phyloP scores from a whole-genome alignment of 768 basidiomycete genomes.

The Suillus subalutaceus region DNA sequence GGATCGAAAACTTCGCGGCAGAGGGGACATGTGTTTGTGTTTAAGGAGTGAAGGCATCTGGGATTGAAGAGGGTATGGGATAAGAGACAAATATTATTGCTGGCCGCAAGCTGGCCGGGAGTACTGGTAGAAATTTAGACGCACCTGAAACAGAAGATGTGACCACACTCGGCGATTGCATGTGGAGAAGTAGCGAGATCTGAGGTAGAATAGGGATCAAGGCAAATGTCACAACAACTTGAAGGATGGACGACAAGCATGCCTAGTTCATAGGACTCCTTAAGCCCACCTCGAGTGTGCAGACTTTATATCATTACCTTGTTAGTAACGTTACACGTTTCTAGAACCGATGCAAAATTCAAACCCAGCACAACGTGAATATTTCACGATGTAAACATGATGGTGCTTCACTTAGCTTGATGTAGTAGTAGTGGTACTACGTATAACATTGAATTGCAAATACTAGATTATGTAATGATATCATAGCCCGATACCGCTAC shows the following conservation, averaged over 20 bases:
- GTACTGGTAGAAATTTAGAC: slow-evolving; percentile 20
- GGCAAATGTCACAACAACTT: slow-evolving; percentile 77
- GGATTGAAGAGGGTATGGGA: not conserved
- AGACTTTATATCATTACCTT: no score
- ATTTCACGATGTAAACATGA: no score
- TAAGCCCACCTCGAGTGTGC: no score
- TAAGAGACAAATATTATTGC: not conserved
- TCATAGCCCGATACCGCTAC: no score
- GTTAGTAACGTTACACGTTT: no score
- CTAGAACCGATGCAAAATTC: no score
- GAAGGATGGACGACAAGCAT: slow-evolving; percentile 70
- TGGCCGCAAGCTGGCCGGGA: slow-evolving; percentile 13
- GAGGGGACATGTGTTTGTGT: slow-evolving; percentile 60
- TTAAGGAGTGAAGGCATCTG: slow-evolving; percentile 58
- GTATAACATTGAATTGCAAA: no score
- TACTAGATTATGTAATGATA: no score
- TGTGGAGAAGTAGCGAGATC: slow-evolving; percentile 56
- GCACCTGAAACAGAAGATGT: slow-evolving; percentile 72
- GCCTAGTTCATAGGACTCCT: slow-evolving; percentile 17
- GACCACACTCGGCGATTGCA: slow-evolving; percentile 70
- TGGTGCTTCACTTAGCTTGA: no score
- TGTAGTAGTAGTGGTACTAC: no score
- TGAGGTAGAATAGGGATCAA: slow-evolving; percentile 58
- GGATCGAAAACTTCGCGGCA: slow-evolving; percentile 63
- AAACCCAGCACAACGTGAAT: no score